Conservation (phyloP, 306 rosid genomes). For the Parietaria judaica region DNA sequence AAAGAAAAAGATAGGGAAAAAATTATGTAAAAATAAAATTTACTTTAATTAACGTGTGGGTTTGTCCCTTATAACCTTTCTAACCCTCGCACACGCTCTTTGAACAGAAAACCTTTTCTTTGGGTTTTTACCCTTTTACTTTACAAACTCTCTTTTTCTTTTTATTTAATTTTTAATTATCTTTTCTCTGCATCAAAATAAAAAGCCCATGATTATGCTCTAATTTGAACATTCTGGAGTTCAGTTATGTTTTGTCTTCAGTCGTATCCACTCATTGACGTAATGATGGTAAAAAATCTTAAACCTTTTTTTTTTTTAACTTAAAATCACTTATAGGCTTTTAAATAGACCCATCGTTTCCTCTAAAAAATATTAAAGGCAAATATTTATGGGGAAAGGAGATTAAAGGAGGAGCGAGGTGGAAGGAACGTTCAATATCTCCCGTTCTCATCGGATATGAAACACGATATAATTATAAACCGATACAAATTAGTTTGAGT, state of each 20-base stretch:
- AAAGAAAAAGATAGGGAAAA: slow-evolving; percentile 11
- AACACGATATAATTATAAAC: no score
- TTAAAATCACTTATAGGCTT: slow-evolving; percentile 26
- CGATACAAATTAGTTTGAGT: no score
- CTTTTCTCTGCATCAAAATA: neutral
- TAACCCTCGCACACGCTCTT: slow-evolving; percentile 28
- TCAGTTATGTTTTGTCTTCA: slow-evolving; percentile 31
- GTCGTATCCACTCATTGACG: slow-evolving; percentile 43
- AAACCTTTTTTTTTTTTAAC: slow-evolving; percentile 20
- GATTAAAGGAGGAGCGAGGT: slow-evolving; percentile 17
- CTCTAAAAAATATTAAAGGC: slow-evolving; percentile 31
- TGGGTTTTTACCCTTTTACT: slow-evolving; percentile 18
- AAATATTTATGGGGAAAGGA: slow-evolving; percentile 20
- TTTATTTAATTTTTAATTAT: neutral
- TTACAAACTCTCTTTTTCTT: slow-evolving; percentile 15
- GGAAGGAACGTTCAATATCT: slow-evolving; percentile 24
- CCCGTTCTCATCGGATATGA: neutral
- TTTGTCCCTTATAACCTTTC: slow-evolving; percentile 35
- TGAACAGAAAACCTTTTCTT: slow-evolving; percentile 37
- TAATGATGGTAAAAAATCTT: slow-evolving; percentile 21
- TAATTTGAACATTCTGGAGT: slow-evolving; percentile 44
- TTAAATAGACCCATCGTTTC: slow-evolving; percentile 26
- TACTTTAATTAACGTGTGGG: slow-evolving; percentile 48
- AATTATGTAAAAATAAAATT: slow-evolving; percentile 5
- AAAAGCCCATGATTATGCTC: slow-evolving; percentile 32